phyloP scores from a whole-genome alignment of 345 rosid genomes.

The Melaleuca quinquenervia region DNA sequence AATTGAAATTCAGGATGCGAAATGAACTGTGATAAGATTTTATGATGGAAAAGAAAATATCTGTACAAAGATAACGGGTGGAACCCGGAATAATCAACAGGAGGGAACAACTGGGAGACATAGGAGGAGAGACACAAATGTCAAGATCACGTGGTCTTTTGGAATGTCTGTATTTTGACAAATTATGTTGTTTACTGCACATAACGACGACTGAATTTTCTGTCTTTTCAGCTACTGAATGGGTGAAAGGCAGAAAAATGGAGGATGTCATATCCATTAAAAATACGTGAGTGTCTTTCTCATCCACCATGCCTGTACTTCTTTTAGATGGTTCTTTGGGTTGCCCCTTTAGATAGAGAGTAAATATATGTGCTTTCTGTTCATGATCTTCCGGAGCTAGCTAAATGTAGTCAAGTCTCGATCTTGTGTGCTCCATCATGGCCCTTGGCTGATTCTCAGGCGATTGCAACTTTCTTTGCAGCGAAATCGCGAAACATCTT shows the following conservation, averaged over 20 bases:
- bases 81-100: not conserved
- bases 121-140: not conserved
- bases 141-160: not conserved
- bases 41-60: not conserved
- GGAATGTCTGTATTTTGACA: not conserved
- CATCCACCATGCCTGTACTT: no score
- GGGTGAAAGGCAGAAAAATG: slow-evolving; percentile 95
- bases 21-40: not conserved
- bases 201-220: not conserved
- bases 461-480: slow-evolving; percentile 5
- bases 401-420: not conserved
- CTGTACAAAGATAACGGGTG: not conserved
- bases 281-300: slow-evolving; percentile 56
- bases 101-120: not conserved
- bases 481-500: slow-evolving; percentile 93
- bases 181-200: not conserved
- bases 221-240: slow-evolving; percentile 66
- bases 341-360: no score
- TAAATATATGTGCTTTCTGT: not conserved
- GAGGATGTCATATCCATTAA: slow-evolving; percentile 82
- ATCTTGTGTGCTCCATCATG: not conserved
- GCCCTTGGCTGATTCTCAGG: not conserved
- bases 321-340: no score
- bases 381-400: not conserved
- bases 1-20: not conserved